Evolutionary conservation across 768 basidiomycete genomes (phyloP), one percentile per base, ranked within the genome.

Genomic region (Trametes cubensis): DNA sequence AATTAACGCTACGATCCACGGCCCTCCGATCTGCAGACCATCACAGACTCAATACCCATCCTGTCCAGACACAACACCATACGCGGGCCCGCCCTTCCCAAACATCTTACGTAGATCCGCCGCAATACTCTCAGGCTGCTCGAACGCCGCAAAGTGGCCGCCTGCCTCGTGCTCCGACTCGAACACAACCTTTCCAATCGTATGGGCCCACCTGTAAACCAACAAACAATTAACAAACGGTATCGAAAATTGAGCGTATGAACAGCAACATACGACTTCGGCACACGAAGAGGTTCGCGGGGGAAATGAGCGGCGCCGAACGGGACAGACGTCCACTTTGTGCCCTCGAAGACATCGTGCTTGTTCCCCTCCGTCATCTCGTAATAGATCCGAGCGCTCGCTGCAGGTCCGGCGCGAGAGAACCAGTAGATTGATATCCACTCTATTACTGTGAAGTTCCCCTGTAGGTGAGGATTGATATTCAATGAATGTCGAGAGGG

Each of bases 341-440:
- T 57, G 11, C 57, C 57, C 57, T 58, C 57, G 6, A 48, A 51
- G 17, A 25, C 56, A n/a, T 50, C 57, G 25, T 58, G 57, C 25
- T 25, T 23, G 48, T 46, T 52, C 39, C 30, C 25, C 10, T 23
- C 42, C 20, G 54, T 47, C 13, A 53, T 20, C 53, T 75, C 75
- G 46, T 69, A 74, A 62, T 76, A 75, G 11, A 76, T 73, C 10
- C 74, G 52, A 13, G 71, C 38, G 0, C 68, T 68, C 10, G 73
- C 69, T 1, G 70, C 68, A 13, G 75, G 74, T 7, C 75, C 75
- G 0, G 67, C 65, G 5, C 69, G 65, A 15, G 75, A 75, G 66
- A 75, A 76, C 71, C 71, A 73, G 59, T 73, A 76, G 23, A 76
- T 64, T 1, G 75, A 76, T 11, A 76, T 62, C 75, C 75, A 76